Conservation (phyloP, 352 stramenopile species). For the Phytophthora hybrid region DNA sequence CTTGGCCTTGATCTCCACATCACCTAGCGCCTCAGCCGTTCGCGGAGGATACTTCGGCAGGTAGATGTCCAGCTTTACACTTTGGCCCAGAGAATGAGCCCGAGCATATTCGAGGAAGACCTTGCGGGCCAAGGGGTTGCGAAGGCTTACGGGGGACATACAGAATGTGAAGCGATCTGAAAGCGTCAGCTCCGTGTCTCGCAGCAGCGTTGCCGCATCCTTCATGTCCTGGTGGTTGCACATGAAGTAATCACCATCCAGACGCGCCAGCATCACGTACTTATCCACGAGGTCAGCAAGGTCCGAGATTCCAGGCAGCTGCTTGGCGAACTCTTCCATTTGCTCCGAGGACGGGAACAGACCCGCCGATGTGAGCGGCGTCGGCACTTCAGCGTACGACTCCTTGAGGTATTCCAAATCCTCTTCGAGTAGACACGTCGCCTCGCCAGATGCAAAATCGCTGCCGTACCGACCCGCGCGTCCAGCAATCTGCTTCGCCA, state of each 20-base stretch:
- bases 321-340: constrained; percentile 88
- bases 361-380: constrained; percentile 80
- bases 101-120: constrained; percentile 90
- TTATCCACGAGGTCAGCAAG: constrained; percentile 81
- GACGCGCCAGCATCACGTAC: constrained; percentile 85
- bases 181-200: constrained; percentile 75
- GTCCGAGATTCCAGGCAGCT: constrained; percentile 76
- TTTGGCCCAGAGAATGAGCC: constrained; percentile 71
- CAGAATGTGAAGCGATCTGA: constrained; percentile 90
- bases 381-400: constrained; percentile 79
- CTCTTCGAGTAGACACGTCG: constrained; percentile 81
- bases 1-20: constrained; percentile 92
- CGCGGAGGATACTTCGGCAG: constrained; percentile 73
- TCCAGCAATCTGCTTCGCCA: constrained; percentile 96
- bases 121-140: constrained; percentile 74
- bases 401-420: constrained; percentile 89
- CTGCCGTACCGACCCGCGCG: constrained; percentile 91
- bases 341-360: constrained; percentile 93
- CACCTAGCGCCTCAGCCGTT: constrained; percentile 84
- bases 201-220: constrained; percentile 65
- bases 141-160: constrained; percentile 88
- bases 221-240: constrained; percentile 89
- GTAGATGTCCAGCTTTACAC: constrained; percentile 86
- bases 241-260: constrained; percentile 94
- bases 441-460: constrained; percentile 82